Conservation (phyloP, 768 basidiomycete genomes). For the Termitomyces heimii region DNA sequence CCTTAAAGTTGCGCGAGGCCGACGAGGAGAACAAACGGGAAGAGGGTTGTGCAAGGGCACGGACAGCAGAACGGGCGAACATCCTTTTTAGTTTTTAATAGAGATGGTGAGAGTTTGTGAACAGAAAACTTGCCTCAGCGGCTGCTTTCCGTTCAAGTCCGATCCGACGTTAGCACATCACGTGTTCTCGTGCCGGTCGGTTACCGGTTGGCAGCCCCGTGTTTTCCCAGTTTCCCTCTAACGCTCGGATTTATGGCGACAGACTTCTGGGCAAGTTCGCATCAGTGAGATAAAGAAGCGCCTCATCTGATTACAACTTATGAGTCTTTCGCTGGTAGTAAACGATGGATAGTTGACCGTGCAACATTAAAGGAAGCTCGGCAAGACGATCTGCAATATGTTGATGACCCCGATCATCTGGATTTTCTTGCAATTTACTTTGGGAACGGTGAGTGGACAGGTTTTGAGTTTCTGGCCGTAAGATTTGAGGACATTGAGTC, state of each 20-base stretch:
- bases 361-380: conserved; percentile 71
- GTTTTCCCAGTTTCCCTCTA: background rate
- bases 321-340: conserved; percentile 40
- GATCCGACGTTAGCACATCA: background rate
- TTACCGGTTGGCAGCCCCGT: background rate
- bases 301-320: conserved; percentile 10
- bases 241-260: conserved; percentile 83
- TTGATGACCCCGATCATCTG: conserved; percentile 70
- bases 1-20: conserved; percentile 69
- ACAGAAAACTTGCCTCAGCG: conserved; percentile 9
- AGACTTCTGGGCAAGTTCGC: conserved; percentile 90
- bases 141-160: conserved; percentile 9
- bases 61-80: conserved; percentile 61
- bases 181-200: background rate
- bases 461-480: background rate
- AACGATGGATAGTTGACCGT: conserved; percentile 88
- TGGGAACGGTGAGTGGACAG: conserved; percentile 55
- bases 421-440: conserved; percentile 87
- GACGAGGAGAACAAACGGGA: conserved; percentile 75
- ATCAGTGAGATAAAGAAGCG: conserved; percentile 54
- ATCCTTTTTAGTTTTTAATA: conserved; percentile 32
- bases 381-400: conserved; percentile 69
- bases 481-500: background rate
- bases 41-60: conserved; percentile 45
- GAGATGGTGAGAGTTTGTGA: conserved; percentile 17